These are phyloP conservation scores for Talinum fruticosum DNA, from an alignment of 148 eudicot species.

Conservation along the genomic window DNA sequence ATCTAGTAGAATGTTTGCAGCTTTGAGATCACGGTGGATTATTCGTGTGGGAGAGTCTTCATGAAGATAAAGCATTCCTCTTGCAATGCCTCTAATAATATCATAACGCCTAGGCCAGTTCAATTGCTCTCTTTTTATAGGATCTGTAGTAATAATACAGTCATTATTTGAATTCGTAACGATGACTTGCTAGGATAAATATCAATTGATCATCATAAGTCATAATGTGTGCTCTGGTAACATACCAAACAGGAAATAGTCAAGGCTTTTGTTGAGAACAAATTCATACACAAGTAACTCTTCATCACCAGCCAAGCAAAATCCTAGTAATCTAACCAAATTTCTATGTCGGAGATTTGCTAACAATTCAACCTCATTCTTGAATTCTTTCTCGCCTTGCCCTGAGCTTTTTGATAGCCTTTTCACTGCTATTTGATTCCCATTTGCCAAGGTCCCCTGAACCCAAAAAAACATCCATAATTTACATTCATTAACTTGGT, in stretches of 20 bases:
- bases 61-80: conserved; percentile 22
- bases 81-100: conserved; percentile 6
- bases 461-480: too few relatives aligned
- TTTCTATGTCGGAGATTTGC: conserved; percentile 1
- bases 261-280: not conserved
- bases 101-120: conserved; percentile 2
- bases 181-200: too few relatives aligned
- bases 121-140: not conserved
- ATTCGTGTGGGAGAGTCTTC: conserved; percentile 29
- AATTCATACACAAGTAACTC: conserved; percentile 5
- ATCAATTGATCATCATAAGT: not conserved
- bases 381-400: conserved; percentile 6
- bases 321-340: not conserved
- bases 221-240: too few relatives aligned
- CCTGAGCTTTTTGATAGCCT: not conserved
- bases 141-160: too few relatives aligned
- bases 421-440: not conserved
- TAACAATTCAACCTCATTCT: not conserved
- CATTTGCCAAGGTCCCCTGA: not conserved
- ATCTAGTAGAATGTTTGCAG: conserved; percentile 26
- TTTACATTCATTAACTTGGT: too few relatives aligned
- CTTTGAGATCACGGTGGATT: conserved; percentile 29
- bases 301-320: not conserved
- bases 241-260: not conserved
- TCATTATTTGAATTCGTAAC: not conserved